A percentile compares a stretch with the other conserved stretches of the same genome.
phyloP scores from a whole-genome alignment of 2,329 filamentous ascomycete genomes.

The Penicillium paneum region DNA sequence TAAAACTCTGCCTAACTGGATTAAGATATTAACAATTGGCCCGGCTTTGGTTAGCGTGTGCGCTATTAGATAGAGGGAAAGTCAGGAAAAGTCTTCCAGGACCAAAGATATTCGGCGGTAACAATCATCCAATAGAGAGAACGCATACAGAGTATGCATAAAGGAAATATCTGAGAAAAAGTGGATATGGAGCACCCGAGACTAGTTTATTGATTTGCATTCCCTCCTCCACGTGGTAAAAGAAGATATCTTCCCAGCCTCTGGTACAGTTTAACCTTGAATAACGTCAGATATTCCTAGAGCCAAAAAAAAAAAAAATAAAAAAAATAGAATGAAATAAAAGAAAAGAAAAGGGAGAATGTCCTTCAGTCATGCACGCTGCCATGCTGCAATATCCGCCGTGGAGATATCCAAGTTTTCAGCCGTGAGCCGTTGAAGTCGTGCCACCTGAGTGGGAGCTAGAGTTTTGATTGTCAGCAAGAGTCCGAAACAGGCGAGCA shows the following conservation, averaged over 20 bases:
- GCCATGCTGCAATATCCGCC: constrained; percentile 33
- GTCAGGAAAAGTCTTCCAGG: not conserved
- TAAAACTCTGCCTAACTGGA: not conserved
- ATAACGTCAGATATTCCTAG: not conserved
- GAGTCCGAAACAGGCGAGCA: constrained; percentile 1
- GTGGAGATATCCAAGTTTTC: constrained; percentile 34
- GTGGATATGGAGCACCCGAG: not conserved
- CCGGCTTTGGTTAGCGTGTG: not conserved
- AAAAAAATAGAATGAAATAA: too few relatives aligned
- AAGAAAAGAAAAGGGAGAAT: not conserved
- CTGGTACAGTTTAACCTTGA: not conserved
- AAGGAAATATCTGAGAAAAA: not conserved
- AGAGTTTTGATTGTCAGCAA: constrained; percentile 17
- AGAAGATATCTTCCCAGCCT: not conserved
- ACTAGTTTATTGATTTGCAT: not conserved
- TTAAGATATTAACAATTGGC: not conserved
- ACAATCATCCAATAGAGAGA: not conserved
- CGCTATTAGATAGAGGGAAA: not conserved
- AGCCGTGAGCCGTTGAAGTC: constrained; percentile 24
- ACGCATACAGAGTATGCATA: not conserved
- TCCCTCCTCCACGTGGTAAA: too few relatives aligned
- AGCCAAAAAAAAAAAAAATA: not conserved
- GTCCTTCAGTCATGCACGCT: constrained; percentile 15
- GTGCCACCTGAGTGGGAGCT: constrained; percentile 27
- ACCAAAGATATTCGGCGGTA: not conserved